phyloP scores from a whole-genome alignment of 306 rosid species.

The Arachis stenosperma region DNA sequence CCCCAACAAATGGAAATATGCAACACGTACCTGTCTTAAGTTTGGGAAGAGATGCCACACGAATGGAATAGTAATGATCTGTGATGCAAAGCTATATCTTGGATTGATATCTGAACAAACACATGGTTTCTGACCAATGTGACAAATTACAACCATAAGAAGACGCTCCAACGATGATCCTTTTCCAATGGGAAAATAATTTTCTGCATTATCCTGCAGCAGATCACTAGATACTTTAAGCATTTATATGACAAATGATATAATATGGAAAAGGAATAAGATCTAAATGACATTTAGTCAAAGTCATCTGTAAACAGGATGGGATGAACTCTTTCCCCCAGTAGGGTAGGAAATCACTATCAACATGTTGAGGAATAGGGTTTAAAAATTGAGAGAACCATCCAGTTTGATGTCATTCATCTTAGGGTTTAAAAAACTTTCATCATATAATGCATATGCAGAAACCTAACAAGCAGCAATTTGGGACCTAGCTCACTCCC shows the following conservation, averaged over 20 bases:
- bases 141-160: constrained; percentile 65
- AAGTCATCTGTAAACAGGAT: neutral
- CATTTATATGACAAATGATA: constrained; percentile 50
- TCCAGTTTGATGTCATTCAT: constrained; percentile 5
- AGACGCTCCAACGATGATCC: constrained; percentile 74
- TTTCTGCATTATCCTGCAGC: constrained; percentile 59
- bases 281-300: neutral
- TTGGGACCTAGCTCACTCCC: constrained; percentile 5
- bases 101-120: constrained; percentile 62
- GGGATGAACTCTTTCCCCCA: neutral
- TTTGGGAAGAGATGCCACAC: constrained; percentile 67
- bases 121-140: constrained; percentile 80
- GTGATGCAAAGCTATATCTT: constrained; percentile 79
- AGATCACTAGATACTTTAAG: constrained; percentile 41
- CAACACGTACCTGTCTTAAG: constrained; percentile 57
- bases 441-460: neutral
- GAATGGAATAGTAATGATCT: constrained; percentile 84
- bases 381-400: neutral
- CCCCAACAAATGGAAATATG: constrained; percentile 17
- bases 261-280: constrained; percentile 27
- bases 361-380: neutral
- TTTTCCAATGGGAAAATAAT: constrained; percentile 41
- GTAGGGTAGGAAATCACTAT: neutral
- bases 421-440: constrained; percentile 10
- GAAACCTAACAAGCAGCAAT: constrained; percentile 11